Evolutionary conservation across 768 basidiomycete species (phyloP).

Genomic region (Phaeotremella fagi): DNA sequence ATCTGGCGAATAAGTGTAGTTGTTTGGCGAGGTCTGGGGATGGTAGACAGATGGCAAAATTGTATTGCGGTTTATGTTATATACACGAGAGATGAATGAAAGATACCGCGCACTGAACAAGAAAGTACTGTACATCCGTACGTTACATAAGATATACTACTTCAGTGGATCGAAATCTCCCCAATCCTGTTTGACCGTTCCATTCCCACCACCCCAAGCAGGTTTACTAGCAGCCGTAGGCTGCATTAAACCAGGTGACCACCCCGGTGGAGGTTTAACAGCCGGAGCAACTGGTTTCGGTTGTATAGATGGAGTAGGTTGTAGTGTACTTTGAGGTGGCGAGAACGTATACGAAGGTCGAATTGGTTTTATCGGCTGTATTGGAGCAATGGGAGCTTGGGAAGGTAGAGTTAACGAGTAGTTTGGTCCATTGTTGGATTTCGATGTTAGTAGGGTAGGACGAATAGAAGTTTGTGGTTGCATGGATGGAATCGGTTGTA

Average conservation of each 20-base stretch:
- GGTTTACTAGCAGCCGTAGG: slow-evolving; percentile 32
- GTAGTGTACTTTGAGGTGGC: not conserved
- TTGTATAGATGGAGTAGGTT: not conserved
- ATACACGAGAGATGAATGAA: too few relatives aligned
- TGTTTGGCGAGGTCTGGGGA: too few relatives aligned
- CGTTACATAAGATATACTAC: too few relatives aligned
- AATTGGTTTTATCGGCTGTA: not conserved
- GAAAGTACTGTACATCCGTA: too few relatives aligned
- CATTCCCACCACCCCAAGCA: slow-evolving; percentile 9
- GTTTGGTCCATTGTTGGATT: slow-evolving; percentile 25
- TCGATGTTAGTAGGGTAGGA: not conserved
- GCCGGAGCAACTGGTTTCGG: slow-evolving; percentile 6
- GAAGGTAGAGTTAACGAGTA: slow-evolving; percentile 42
- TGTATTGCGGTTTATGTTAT: too few relatives aligned
- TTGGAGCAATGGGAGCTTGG: slow-evolving; percentile 14
- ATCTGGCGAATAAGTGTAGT: too few relatives aligned
- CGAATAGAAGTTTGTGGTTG: slow-evolving; percentile 9
- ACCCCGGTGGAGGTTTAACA: slow-evolving; percentile 37
- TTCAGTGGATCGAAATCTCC: slow-evolving; percentile 47
- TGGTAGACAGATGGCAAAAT: too few relatives aligned
- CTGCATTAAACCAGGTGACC: slow-evolving; percentile 38
- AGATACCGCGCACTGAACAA: too few relatives aligned
- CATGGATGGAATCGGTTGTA: slow-evolving; percentile 16
- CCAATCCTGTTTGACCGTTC: slow-evolving; percentile 29
- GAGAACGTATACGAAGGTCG: not conserved